Percentiles rank a stretch among this genome's conserved stretches.
Conservation (phyloP, 2,329 filamentous ascomycete species). For the Aureobasidium pullulans region DNA sequence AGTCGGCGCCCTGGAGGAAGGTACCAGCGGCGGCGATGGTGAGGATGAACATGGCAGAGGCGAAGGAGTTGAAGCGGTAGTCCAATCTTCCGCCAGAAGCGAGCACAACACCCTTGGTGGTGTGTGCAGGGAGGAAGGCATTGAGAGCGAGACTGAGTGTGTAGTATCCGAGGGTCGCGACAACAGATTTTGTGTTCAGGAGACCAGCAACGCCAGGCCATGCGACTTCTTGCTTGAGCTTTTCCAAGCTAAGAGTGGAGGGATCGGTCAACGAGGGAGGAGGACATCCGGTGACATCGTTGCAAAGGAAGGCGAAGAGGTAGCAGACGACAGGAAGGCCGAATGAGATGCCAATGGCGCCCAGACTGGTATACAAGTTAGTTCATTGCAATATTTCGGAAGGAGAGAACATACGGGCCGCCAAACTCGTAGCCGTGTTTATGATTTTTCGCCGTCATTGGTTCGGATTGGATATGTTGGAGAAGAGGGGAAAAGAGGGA, state of each 20-base stretch:
- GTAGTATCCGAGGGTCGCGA: slow-evolving; percentile 73
- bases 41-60: slow-evolving; percentile 66
- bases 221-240: slow-evolving; percentile 71
- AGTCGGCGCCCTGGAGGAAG: slow-evolving; percentile 67
- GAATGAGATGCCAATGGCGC: slow-evolving; percentile 70
- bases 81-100: slow-evolving; percentile 64
- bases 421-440: slow-evolving; percentile 40
- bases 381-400: neutral
- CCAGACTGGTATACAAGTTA: slow-evolving; percentile 47
- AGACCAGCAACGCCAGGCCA: slow-evolving; percentile 74
- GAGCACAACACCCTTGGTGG: slow-evolving; percentile 63
- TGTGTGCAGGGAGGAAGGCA: slow-evolving; percentile 65
- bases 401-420: slow-evolving; percentile 36
- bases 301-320: slow-evolving; percentile 76
- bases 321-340: slow-evolving; percentile 74
- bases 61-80: slow-evolving; percentile 70
- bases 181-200: slow-evolving; percentile 59
- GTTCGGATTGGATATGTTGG: neutral
- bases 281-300: slow-evolving; percentile 86
- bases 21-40: slow-evolving; percentile 68
- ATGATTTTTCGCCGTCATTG: slow-evolving; percentile 17
- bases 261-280: slow-evolving; percentile 72
- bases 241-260: slow-evolving; percentile 44
- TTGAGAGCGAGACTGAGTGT: slow-evolving; percentile 67
- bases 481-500: neutral